A percentile compares a stretch with the other conserved stretches of the same genome.
Evolutionary conservation across 1,139 yeast species (phyloP).

Genomic region (Zygoascus sp.): DNA sequence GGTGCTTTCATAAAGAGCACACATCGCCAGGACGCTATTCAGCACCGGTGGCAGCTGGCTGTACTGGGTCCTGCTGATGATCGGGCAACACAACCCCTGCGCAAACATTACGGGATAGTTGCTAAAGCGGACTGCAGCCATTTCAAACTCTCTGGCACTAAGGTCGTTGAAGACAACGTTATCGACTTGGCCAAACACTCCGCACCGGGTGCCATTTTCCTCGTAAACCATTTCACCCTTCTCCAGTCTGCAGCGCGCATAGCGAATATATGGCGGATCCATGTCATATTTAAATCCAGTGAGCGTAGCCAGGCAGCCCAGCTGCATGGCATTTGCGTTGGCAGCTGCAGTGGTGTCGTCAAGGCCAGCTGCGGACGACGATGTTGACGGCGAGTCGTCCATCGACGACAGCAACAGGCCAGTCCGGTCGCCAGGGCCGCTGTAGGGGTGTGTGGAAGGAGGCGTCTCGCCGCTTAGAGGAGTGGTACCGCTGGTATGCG

Average conservation of each 20-base stretch:
- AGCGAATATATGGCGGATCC: neutral
- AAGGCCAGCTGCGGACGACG: no score
- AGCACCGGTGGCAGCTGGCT: slow-evolving; percentile 2
- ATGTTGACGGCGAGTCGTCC: no score
- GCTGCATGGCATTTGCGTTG: neutral
- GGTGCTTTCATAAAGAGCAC: neutral
- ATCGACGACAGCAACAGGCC: no score
- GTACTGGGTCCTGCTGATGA: neutral
- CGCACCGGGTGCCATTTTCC: neutral
- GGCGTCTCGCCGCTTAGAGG: neutral
- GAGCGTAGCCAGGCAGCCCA: neutral
- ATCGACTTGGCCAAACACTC: neutral
- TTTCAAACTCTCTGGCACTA: neutral
- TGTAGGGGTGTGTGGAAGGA: no score
- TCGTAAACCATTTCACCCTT: slow-evolving; percentile 1
- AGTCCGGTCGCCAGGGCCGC: no score
- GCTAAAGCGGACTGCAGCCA: neutral
- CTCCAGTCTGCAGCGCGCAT: neutral
- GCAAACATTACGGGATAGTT: neutral
- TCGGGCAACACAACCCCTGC: neutral
- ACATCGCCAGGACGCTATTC: slow-evolving; percentile 1
- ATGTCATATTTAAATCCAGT: neutral
- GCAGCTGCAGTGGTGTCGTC: neutral
- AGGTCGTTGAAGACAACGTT: neutral
- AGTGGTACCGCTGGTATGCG: neutral